Base-by-base conservation (phyloP, 768 basidiomycete genomes). In the Austroboletus eburneus region DNA sequence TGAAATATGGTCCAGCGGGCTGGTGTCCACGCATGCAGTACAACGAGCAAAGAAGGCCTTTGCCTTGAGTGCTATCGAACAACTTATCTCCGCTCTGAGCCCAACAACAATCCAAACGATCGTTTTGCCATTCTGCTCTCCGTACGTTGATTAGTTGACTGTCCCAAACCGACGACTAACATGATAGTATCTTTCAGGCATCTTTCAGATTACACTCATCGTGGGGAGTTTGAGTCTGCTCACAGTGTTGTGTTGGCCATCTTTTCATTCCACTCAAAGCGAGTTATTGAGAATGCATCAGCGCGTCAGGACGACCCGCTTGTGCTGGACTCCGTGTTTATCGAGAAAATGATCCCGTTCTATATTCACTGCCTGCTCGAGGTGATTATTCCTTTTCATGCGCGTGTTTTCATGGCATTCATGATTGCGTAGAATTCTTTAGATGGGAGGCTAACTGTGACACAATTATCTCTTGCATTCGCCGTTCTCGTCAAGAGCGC, bases 161-260 rank as follows among this genome's bases (percentile, higher is more conserved):
- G 7, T 34, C 14, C 35, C 23, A 16, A 25, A 3, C 14, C 9
- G 30, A 18, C 24, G 23, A 25, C 27, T 40, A 23, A 45, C 32
- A 25, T 38, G 29, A 18, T 22, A 36, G 38, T 18, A 18, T 35
- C 34, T 34, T 42, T 25, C 55, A 90, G 88, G 16, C 77, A 85
- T 59, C 71, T 91, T 23, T 73, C 69, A 43, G 75, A 82, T 46
- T 54, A 80, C 2, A 46, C 45, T 13, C 72, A 87, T 52, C 80
- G 85, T 27, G 86, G 91, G 52, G 80, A 80, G n/a, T 93, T 81
- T 56, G 91, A 94, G 62, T 85, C 88, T 0, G 81, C 90, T 1
- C 91, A 93, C 61, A 92, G 91, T 9, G 87, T 88, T 22, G 68
- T 93, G 29, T 70, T 94, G 13, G 75, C 90, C 4, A 72, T 90